Evolutionary conservation across 2,329 filamentous ascomycete species (phyloP), one percentile per base, ranked within the genome.

Genomic region (Fusarium multiceps): DNA sequence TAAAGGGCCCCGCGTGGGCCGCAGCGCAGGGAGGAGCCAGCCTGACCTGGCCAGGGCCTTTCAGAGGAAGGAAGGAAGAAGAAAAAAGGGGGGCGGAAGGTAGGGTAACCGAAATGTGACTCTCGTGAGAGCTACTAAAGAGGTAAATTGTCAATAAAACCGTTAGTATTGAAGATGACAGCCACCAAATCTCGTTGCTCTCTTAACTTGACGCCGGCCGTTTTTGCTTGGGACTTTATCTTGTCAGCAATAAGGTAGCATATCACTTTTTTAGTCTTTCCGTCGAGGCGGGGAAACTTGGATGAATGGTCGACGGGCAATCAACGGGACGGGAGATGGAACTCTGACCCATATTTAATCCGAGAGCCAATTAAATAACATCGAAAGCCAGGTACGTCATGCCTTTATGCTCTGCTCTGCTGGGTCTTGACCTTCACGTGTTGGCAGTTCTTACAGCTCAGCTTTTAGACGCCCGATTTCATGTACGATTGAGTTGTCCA

Each of bases 1-100:
- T 55, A 71, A 56, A 67, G 67, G 67, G 67, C 67, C 67, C 66
- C 63, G 59, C 63, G 55, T 67, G 68, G 67, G 67, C 67, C 65
- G 42, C 60, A 66, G 32, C 30, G 45, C 61, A 64, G 59, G 61
- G 61, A 64, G 51, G 51, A 55, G 47, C 42, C 45, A 54, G 62
- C 54, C 68, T 47, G 55, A 60, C 55, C 61, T 53, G 34, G 47
- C 51, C 41, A 21, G 25, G 25, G 30, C 54, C 41, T 34, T 34
- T 54, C 32, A 14, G 23, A n/a, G 41, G 41, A 42, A 46, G 18
- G 28, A 34, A 25, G 21, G 13, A 28, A n/a, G 41, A 46, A 42
- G 56, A 16, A 43, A 34, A 55, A 60, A 51, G 40, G 41, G 58
- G 57, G 41, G 48, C 32, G 54, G 42, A 43, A 63, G 43, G 21